A percentile compares a stretch with the other conserved stretches of the same genome.
Evolutionary conservation across 148 eudicot species (phyloP).

Genomic region (Simmondsia chinensis): DNA sequence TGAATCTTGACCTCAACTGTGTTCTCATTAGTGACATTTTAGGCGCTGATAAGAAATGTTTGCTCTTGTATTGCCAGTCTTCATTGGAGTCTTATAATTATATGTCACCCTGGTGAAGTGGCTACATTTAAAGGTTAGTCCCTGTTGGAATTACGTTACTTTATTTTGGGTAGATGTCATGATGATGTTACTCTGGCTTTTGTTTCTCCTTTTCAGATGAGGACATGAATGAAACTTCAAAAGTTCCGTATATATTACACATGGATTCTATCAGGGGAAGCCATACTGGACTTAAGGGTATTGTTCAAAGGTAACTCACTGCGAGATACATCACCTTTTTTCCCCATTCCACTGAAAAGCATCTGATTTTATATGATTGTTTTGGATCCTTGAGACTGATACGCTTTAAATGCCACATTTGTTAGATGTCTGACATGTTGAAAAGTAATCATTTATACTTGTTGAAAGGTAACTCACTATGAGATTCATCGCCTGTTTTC

Average conservation of each 20-base stretch:
- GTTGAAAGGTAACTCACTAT: no score
- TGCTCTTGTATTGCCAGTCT: constrained; percentile 43
- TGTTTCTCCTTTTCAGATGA: constrained; percentile 30
- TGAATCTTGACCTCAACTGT: background rate
- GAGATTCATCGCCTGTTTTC: no score
- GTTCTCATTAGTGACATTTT: background rate
- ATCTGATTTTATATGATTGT: no score
- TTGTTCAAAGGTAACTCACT: constrained; percentile 61
- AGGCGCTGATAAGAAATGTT: constrained; percentile 2
- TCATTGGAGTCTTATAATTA: constrained; percentile 90
- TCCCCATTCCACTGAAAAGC: no score
- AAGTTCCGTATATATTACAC: constrained; percentile 88
- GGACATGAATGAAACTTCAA: constrained; percentile 25
- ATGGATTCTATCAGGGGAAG: constrained; percentile 94
- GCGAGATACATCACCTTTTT: background rate
- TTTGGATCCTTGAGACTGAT: no score
- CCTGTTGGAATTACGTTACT: constrained; percentile 1
- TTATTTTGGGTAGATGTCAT: background rate
- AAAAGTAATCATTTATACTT: no score
- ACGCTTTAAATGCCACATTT: no score
- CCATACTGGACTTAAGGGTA: constrained; percentile 69
- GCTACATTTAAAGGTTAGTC: constrained; percentile 47
- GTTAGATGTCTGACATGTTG: no score
- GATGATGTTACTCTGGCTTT: background rate
- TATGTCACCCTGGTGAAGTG: constrained; percentile 89